phyloP scores from a whole-genome alignment of 1,284 basidiomycete genomes.

The Caloboletus inedulis region DNA sequence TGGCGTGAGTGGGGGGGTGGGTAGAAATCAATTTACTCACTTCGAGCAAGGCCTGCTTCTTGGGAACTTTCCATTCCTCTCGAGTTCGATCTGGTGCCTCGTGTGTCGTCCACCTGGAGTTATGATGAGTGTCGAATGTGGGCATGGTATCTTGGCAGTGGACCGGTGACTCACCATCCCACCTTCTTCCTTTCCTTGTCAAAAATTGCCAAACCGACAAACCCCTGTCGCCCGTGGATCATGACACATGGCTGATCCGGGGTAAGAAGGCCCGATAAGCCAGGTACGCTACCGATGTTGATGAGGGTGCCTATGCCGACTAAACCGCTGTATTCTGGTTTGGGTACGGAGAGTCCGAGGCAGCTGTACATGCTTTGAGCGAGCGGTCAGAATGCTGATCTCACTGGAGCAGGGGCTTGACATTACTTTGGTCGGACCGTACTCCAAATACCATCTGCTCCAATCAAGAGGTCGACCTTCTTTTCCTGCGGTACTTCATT shows the following conservation, averaged over 20 bases:
- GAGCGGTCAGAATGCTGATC: slow-evolving; percentile 3
- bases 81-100: slow-evolving; percentile 26
- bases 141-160: not conserved
- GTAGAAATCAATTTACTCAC: slow-evolving; percentile 3
- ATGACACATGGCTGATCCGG: slow-evolving; percentile 26
- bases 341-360: slow-evolving; percentile 19
- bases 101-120: slow-evolving; percentile 30
- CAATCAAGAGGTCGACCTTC: slow-evolving; percentile 32
- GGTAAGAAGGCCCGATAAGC: slow-evolving; percentile 21
- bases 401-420: not conserved
- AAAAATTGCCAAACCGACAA: slow-evolving; percentile 30
- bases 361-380: slow-evolving; percentile 25
- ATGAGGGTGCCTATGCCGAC: slow-evolving; percentile 27
- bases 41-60: slow-evolving; percentile 21
- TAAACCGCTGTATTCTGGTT: slow-evolving; percentile 32
- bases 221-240: slow-evolving; percentile 31
- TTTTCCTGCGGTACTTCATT: slow-evolving; percentile 20
- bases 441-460: slow-evolving; percentile 36
- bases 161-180: slow-evolving; percentile 20
- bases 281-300: slow-evolving; percentile 19
- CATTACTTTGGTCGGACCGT: slow-evolving; percentile 26
- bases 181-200: slow-evolving; percentile 26
- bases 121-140: not conserved
- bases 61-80: slow-evolving; percentile 32
- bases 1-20: not conserved